Evolutionary conservation across 2,329 filamentous ascomycete species (phyloP), one percentile per base, ranked within the genome.

Genomic region (Xylogone sp.): DNA sequence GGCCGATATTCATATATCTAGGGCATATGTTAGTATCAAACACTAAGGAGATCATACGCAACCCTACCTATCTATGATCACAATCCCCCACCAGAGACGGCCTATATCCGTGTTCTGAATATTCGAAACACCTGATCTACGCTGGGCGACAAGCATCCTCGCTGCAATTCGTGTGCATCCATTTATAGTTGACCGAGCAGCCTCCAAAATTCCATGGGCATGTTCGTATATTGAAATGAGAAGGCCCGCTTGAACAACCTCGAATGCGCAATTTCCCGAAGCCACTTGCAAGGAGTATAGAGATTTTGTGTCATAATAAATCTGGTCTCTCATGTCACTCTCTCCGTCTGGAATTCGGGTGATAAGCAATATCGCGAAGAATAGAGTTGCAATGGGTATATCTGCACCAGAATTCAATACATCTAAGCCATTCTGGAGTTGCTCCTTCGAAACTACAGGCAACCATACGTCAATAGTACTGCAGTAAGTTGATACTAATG

Each of bases 381-480:
- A 51, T 3, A 60, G 47, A 16, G 45, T 51, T 7, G 58, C 49
- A 5, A 58, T 46, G 21, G 56, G 52, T 9, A 46, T 45, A 12
- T 53, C 53, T 9, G 57, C 49, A 19, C 53, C 45, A 12, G 52
- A 42, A 2, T 31, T 46, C 20, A 58, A 47, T 2, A 44, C 54
- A 13, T 60, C 54, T n/a, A 60, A 50, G 18, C 51, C 29, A 12
- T 43, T 52, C 2, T 53, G 18, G 20, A 53, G 52, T 16, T 29
- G n/a, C 4, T 49, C 48, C 4, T 53, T 47, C 3, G 56, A 55
- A 20, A 58, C 52, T 20, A 60, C 53, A 3, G 58, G 58, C 16
- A 60, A 43, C 58, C 58, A 60, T 6, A 55, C 47, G 34, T 60
- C 56, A 16, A 60, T 57, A 6, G 56, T 60, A 18, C 54, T 53